A percentile compares a stretch with the other conserved stretches of the same genome.
phyloP scores from a whole-genome alignment of 2,329 filamentous ascomycete genomes.

The Trichoderma sp. region DNA sequence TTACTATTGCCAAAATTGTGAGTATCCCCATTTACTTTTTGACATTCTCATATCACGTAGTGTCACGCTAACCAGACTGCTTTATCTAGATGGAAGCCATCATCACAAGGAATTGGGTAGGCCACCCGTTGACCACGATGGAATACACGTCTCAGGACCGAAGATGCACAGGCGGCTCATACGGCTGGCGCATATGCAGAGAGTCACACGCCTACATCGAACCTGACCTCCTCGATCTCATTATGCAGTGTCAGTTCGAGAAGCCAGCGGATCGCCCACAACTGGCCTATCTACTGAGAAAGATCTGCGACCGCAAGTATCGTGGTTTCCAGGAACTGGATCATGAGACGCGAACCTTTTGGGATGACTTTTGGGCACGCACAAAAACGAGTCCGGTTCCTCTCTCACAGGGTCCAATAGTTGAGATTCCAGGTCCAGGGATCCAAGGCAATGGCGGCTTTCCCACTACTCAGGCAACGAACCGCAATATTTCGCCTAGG shows the following conservation, averaged over 20 bases:
- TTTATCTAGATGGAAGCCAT: slow-evolving; percentile 28
- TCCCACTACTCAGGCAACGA: neutral
- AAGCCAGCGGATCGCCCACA: slow-evolving; percentile 28
- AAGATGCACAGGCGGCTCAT: slow-evolving; percentile 8
- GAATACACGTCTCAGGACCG: neutral
- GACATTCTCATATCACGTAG: neutral
- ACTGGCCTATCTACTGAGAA: slow-evolving; percentile 24
- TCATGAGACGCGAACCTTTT: slow-evolving; percentile 23
- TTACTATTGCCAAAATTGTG: slow-evolving; percentile 29
- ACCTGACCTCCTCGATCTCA: slow-evolving; percentile 23
- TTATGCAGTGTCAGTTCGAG: slow-evolving; percentile 29
- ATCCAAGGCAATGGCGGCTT: neutral
- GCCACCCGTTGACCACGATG: slow-evolving; percentile 18
- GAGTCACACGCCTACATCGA: slow-evolving; percentile 22
- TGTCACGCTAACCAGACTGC: neutral
- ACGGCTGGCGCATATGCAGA: slow-evolving; percentile 26
- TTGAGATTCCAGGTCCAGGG: neutral
- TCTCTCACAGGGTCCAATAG: neutral
- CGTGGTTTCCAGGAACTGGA: slow-evolving; percentile 22
- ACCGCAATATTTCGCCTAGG: neutral
- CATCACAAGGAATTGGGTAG: slow-evolving; percentile 23
- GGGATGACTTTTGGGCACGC: slow-evolving; percentile 21
- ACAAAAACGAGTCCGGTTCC: neutral
- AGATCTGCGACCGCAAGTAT: slow-evolving; percentile 24
- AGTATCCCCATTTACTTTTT: slow-evolving; percentile 4